A percentile compares a stretch with the other conserved stretches of the same genome.
Evolutionary conservation across 2,329 filamentous ascomycete genomes (phyloP).

Genomic region (Phyllosticta citribraziliensis): DNA sequence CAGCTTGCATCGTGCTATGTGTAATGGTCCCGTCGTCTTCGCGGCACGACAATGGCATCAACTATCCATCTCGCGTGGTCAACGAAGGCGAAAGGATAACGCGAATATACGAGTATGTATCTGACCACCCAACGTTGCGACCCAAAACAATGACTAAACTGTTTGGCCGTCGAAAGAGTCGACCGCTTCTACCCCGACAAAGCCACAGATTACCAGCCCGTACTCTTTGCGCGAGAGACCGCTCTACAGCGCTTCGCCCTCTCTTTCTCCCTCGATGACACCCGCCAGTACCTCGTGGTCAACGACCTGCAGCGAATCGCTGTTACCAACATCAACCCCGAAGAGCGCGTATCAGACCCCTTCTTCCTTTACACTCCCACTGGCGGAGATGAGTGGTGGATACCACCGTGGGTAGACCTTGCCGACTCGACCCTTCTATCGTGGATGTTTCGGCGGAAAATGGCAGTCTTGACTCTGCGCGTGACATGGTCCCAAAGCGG

Average conservation of each 20-base stretch:
- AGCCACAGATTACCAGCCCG: neutral
- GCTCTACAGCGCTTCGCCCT: conserved; percentile 1
- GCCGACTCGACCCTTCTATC: conserved; percentile 2
- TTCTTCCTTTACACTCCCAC: neutral
- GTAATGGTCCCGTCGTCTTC: neutral
- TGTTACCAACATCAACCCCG: conserved; percentile 1
- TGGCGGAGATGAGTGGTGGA: neutral
- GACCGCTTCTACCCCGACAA: neutral
- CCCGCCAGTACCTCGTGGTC: conserved; percentile 3
- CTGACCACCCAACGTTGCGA: neutral
- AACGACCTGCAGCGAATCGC: conserved; percentile 5
- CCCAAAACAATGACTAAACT: neutral
- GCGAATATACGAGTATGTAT: conserved; percentile 3
- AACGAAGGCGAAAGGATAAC: neutral
- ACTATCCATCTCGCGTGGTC: neutral
- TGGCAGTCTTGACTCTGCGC: neutral
- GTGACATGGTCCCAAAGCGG: neutral
- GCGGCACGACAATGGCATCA: conserved; percentile 1
- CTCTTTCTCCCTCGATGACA: neutral
- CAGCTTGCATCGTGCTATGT: neutral
- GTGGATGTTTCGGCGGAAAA: neutral
- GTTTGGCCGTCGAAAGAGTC: neutral
- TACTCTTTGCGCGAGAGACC: neutral
- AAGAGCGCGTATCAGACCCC: neutral
- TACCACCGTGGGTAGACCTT: conserved; percentile 1